Conservation (phyloP, 495 filamentous ascomycete species). For the Aspergillus mulundensis region DNA sequence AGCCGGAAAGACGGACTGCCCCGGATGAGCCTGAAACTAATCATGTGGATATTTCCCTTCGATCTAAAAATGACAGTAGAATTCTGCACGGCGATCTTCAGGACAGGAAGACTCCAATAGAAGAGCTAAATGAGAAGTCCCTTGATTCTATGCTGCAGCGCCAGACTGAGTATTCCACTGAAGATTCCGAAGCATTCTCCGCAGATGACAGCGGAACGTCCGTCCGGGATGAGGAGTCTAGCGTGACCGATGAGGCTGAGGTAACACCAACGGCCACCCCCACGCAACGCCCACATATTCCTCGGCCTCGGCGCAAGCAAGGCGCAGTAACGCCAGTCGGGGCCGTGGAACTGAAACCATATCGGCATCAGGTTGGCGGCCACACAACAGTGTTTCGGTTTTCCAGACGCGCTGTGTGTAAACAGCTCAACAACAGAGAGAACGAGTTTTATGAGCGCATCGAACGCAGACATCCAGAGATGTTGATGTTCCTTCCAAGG, state of each 20-base stretch:
- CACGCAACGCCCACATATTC: slow-evolving; percentile 33
- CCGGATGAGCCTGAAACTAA: slow-evolving; percentile 34
- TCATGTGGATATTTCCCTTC: slow-evolving; percentile 59
- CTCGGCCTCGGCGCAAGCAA: slow-evolving; percentile 30
- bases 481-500: slow-evolving; percentile 89
- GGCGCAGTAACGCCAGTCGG: slow-evolving; percentile 61
- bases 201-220: slow-evolving; percentile 52
- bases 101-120: slow-evolving; percentile 29
- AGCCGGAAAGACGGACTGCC: slow-evolving; percentile 27
- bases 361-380: slow-evolving; percentile 94
- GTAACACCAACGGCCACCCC: slow-evolving; percentile 59
- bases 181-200: slow-evolving; percentile 54
- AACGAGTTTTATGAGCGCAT: slow-evolving; percentile 98
- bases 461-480: slow-evolving; percentile 81
- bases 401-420: slow-evolving; percentile 91
- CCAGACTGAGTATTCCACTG: slow-evolving; percentile 43
- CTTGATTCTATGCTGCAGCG: slow-evolving; percentile 35
- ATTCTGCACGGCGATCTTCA: slow-evolving; percentile 58
- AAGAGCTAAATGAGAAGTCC: slow-evolving; percentile 33
- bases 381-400: slow-evolving; percentile 96
- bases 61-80: slow-evolving; percentile 57
- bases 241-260: slow-evolving; percentile 55
- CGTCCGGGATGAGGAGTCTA: slow-evolving; percentile 45
- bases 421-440: slow-evolving; percentile 93
- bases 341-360: slow-evolving; percentile 93